Base-by-base conservation (phyloP, 345 rosid genomes). In the Draba incana region DNA sequence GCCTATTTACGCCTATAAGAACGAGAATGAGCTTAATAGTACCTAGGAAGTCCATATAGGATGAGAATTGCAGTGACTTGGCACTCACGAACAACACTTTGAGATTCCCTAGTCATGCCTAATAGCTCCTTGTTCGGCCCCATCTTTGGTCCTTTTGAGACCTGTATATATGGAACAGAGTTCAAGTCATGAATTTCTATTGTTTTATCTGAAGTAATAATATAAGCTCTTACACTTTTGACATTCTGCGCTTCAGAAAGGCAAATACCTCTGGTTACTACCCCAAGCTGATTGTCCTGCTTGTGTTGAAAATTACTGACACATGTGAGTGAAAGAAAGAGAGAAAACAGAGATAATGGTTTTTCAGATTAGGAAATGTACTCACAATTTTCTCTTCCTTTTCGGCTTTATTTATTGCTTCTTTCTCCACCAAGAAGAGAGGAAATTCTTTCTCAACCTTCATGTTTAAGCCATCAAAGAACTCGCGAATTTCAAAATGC, bases 21-120 rank as follows among this genome's bases (percentile, higher is more conserved):
- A n/a, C n/a, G n/a, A n/a, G n/a, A n/a, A n/a, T 20, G 20, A 20
- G 20, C 20, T 20, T 20, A 20, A 20, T 0, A 49, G 10, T 49
- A 93, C 98, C 99, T 91, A 43, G 99, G 97, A 61, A 94, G 86
- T 71, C 99, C 97, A 81, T 84, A 89, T 62, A 94, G 31, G 64
- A 94, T 86, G 76, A 94, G 97, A 79, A 94, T 84, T 10, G 95
- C 99, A 51, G 99, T 91, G 71, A 94, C 99, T 71, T 91, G 96
- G 57, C 97, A 91, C 8, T 76, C 70, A 3, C 96, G 78, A 30
- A 74, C 76, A 57, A 91, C 82, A 77, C 76, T 77, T 66, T 79
- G 87, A 13, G 96, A 84, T 73, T 87, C 92, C 4, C 89, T 88
- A 47, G 71, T 61, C 73, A 84, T 76, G 58, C 77, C 86, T 25